phyloP scores from a whole-genome alignment of 805 yeast genomes.

The Wickerhamiella galacta region DNA sequence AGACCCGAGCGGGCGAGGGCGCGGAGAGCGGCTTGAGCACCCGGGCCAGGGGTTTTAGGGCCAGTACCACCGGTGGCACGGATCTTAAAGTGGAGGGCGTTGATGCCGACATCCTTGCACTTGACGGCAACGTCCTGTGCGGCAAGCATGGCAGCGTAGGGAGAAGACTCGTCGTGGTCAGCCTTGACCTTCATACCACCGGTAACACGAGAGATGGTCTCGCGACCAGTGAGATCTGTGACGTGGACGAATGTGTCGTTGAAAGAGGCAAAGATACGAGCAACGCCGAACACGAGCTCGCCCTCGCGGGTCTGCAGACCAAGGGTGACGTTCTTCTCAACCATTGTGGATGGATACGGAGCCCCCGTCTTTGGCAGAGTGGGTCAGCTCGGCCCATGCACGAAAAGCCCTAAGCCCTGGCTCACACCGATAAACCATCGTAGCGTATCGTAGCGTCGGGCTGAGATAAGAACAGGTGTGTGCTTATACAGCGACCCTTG shows the following conservation, averaged over 20 bases:
- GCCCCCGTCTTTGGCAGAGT: too few species aligned
- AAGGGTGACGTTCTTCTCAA: constrained; percentile 29
- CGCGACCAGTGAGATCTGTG: constrained; percentile 98
- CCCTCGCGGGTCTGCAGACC: constrained; percentile 91
- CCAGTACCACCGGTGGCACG: constrained; percentile 99
- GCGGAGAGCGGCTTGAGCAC: constrained; percentile 99
- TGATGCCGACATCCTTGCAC: constrained; percentile 99
- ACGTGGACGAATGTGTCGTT: constrained; percentile 99
- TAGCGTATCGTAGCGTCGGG: too few species aligned
- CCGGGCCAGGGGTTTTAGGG: constrained; percentile 99
- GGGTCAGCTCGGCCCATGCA: too few species aligned
- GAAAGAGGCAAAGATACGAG: constrained; percentile 98
- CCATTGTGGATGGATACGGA: constrained; percentile 8
- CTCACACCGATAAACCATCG: too few species aligned
- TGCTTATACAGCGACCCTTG: too few species aligned
- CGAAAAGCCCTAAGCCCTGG: too few species aligned
- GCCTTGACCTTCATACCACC: constrained; percentile 99
- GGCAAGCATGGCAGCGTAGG: constrained; percentile 99
- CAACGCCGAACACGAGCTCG: constrained; percentile 99
- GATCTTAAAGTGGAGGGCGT: constrained; percentile 97
- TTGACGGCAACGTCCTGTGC: constrained; percentile 97
- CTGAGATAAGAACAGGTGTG: too few species aligned
- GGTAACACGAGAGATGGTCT: constrained; percentile 98
- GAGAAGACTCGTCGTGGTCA: constrained; percentile 99
- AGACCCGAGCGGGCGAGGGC: constrained; percentile 99